These are phyloP conservation scores for Eucalyptus brandiana DNA, from an alignment of 345 rosid genomes.

Conservation along the genomic window DNA sequence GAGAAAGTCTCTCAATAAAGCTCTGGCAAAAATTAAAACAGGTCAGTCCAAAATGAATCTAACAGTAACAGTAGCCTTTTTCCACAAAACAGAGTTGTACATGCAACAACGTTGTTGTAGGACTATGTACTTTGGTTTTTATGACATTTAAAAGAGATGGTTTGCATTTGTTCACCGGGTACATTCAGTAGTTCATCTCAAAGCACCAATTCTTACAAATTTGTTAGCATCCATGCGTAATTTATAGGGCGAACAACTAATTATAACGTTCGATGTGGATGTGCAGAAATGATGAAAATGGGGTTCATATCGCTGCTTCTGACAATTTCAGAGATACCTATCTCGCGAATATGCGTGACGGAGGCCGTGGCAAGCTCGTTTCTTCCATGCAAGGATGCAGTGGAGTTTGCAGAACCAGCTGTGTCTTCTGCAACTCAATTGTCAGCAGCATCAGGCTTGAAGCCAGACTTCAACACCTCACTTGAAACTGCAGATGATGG, in stretches of 20 bases:
- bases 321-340: constrained; percentile 5
- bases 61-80: neutral
- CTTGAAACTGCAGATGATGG: neutral
- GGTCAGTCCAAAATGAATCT: neutral
- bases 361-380: neutral
- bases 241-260: neutral
- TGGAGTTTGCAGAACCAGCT: neutral
- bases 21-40: constrained; percentile 1
- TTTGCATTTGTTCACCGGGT: neutral
- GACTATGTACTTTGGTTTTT: neutral
- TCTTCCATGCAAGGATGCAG: neutral
- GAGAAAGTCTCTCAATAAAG: constrained; percentile 7
- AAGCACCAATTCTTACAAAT: neutral
- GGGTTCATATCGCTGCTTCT: constrained; percentile 15
- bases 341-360: constrained; percentile 3
- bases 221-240: neutral
- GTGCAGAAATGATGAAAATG: constrained; percentile 12
- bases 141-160: neutral
- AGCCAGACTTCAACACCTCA: neutral
- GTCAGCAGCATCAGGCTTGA: neutral
- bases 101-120: neutral
- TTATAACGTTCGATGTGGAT: neutral
- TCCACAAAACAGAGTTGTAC: neutral
- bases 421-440: neutral
- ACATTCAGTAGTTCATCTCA: neutral